Percentiles rank a stretch among this genome's conserved stretches.
phyloP scores from a whole-genome alignment of 73 alveolate species.

The Tetrahymena thermophila region DNA sequence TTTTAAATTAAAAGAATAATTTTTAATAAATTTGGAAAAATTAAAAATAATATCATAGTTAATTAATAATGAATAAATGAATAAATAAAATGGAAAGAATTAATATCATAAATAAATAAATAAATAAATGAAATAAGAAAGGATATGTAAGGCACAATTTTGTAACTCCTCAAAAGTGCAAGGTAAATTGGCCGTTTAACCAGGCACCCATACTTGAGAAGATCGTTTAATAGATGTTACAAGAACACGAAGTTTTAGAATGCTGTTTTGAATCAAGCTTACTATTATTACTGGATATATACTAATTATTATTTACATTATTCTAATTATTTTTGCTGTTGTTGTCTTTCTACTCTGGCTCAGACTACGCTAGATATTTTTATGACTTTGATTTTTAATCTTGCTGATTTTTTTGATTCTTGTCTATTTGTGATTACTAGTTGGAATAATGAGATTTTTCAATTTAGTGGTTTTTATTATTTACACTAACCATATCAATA shows the following conservation, averaged over 20 bases:
- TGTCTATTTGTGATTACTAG: neutral
- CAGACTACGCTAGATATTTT: neutral
- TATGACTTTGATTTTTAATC: neutral
- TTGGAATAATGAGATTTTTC: neutral
- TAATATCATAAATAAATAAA: neutral
- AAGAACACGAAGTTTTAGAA: neutral
- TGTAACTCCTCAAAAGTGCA: neutral
- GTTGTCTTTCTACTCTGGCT: neutral
- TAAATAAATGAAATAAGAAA: neutral
- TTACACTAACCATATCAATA: neutral
- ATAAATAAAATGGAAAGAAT: neutral
- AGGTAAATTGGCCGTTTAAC: conserved; percentile 1
- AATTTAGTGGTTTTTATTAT: neutral
- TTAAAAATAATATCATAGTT: too few relatives aligned
- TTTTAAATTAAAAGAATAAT: too few relatives aligned
- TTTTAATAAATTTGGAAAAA: too few relatives aligned
- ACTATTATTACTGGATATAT: neutral
- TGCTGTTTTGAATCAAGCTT: neutral
- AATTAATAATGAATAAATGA: too few relatives aligned
- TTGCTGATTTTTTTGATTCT: neutral
- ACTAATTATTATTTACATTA: neutral
- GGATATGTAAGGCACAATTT: neutral
- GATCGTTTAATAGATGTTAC: conserved; percentile 1
- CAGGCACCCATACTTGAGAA: conserved; percentile 2
- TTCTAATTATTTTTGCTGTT: neutral